Percentiles rank a stretch among this genome's conserved stretches.
These are phyloP conservation scores for Vitis amurensis DNA, from an alignment of 164 flowering plant species.

Conservation along the genomic window DNA sequence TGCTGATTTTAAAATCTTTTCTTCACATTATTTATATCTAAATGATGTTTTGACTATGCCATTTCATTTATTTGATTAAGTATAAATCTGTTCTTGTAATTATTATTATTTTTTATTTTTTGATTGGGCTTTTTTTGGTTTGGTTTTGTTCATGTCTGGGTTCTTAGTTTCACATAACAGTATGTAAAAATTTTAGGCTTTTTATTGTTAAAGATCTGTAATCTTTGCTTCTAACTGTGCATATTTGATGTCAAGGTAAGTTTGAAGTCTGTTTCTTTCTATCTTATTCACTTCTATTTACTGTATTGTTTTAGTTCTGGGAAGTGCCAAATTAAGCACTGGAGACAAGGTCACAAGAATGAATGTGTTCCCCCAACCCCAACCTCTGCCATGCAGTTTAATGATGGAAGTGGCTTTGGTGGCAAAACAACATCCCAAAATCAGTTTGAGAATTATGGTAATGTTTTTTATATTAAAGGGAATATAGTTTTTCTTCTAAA, in stretches of 20 bases:
- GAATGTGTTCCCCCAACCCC: conserved; percentile 51
- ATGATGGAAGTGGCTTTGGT: conserved; percentile 17
- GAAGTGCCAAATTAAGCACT: conserved; percentile 81
- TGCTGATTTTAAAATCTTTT: too few relatives aligned
- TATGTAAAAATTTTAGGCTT: too few relatives aligned
- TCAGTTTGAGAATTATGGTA: conserved; percentile 13
- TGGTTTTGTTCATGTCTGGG: too few relatives aligned
- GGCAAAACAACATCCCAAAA: conserved; percentile 13
- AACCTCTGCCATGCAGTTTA: conserved; percentile 2
- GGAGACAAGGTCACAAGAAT: conserved; percentile 87
- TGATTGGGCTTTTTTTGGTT: too few relatives aligned
- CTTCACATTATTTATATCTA: too few relatives aligned
- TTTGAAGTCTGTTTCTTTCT: background rate
- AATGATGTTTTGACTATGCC: too few relatives aligned
- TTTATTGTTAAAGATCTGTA: background rate
- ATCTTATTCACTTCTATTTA: background rate
- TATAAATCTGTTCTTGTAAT: too few relatives aligned
- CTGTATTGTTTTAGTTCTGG: conserved; percentile 58
- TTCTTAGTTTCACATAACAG: too few relatives aligned
- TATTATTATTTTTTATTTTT: too few relatives aligned
- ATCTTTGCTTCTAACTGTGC: background rate
- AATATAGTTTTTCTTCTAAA: conserved; percentile 2
- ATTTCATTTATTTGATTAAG: too few relatives aligned
- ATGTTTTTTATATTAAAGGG: conserved; percentile 4
- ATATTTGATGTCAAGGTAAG: background rate